Evolutionary conservation across 805 yeast genomes (phyloP).

Genomic region (Nadsonia fulvescens): DNA sequence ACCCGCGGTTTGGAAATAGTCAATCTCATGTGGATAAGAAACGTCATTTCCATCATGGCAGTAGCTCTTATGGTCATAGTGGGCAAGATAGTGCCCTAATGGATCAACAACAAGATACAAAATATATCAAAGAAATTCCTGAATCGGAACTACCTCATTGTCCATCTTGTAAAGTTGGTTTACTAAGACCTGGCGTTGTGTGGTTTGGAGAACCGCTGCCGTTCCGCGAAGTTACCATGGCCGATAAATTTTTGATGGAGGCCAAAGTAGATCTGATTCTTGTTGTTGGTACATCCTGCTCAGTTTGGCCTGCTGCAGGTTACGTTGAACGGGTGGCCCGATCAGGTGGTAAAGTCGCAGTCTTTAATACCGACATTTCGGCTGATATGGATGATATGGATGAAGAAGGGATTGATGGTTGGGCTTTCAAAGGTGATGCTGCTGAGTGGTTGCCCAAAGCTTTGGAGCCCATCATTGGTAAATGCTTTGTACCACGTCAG

Average conservation of each 20-base stretch:
- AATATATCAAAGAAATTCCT: slow-evolving; percentile 27
- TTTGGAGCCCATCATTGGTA: slow-evolving; percentile 27
- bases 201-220: slow-evolving; percentile 92
- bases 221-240: slow-evolving; percentile 37
- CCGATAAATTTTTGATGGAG: slow-evolving; percentile 49
- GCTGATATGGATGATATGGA: slow-evolving; percentile 27
- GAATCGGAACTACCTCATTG: slow-evolving; percentile 50
- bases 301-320: slow-evolving; percentile 85
- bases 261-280: slow-evolving; percentile 50
- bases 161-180: slow-evolving; percentile 49
- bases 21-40: too few species aligned
- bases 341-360: slow-evolving; percentile 68
- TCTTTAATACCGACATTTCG: slow-evolving; percentile 43
- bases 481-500: slow-evolving; percentile 3
- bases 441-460: slow-evolving; percentile 52
- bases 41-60: too few species aligned
- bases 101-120: too few species aligned
- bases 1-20: too few species aligned
- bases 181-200: slow-evolving; percentile 75
- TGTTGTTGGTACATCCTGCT: slow-evolving; percentile 73
- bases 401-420: slow-evolving; percentile 23
- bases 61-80: too few species aligned
- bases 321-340: slow-evolving; percentile 60
- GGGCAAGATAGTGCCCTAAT: too few species aligned
- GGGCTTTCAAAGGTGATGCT: slow-evolving; percentile 74